Evolutionary conservation across 768 basidiomycete species (phyloP), one percentile per base, ranked within the genome.

Genomic region (Tephrocybe sp.): DNA sequence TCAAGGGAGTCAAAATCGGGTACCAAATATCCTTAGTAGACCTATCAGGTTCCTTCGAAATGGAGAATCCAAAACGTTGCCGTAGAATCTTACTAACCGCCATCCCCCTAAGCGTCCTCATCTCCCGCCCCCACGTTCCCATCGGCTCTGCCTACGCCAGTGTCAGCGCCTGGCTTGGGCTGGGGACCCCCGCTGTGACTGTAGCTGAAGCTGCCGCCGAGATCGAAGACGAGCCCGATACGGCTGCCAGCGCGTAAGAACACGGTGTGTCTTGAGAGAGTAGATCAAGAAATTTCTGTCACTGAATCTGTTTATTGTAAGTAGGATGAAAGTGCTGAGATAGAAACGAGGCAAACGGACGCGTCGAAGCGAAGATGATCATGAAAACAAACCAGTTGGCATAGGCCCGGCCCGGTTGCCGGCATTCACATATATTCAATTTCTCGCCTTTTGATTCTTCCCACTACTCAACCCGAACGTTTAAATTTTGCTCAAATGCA

Each of bases 41-140:
- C 53, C 60, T 51, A 51, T 46, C 45, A 8, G 45, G 51, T 4
- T 19, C 46, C 8, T n/a, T n/a, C n/a, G n/a, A 32, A 47, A 3
- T 36, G 32, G 15, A 15, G 21, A 7, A 2, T 27, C 56, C 68
- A 13, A 72, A 64, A 3, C 64, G 56, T 32, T 57, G 69, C 64
- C 64, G n/a, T n/a, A n/a, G 66, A 41, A 78, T 78, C 28, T 79
- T 82, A 15, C 72, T 73, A 27, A 77, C 73, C 1, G 85, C 86
- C 57, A 82, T 69, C 13, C 83, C 84, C 1, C 85, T 81, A 2
- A 87, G 61, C 6, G 78, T 77, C 60, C 78, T 78, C 75, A 88
- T 77, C 16, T 85, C 84, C 55, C 74, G n/a, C 82, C 49, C 86
- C 64, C 9, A 89, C 73, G 19, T 72, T 78, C 26, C 80, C n/a